Percentiles rank a stretch among this genome's conserved stretches.
Conservation (phyloP, 2,329 filamentous ascomycete genomes). For the Macrophomina tecta region DNA sequence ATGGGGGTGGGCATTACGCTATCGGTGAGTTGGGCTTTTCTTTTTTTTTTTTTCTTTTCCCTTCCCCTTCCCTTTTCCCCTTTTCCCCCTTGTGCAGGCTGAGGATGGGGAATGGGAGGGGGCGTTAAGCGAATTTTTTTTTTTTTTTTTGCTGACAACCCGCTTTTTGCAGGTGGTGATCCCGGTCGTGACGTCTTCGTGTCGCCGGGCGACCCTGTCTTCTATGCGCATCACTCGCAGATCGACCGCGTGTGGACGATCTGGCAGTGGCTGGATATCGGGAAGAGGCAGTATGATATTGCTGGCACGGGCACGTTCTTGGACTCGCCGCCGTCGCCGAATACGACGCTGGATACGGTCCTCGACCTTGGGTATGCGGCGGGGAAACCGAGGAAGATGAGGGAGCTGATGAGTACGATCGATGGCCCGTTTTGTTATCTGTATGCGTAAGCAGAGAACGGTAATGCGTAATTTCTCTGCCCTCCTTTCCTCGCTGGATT, state of each 20-base stretch:
- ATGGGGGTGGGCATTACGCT: constrained; percentile 55
- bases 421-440: constrained; percentile 55
- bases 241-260: constrained; percentile 58
- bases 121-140: too few relatives aligned
- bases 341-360: constrained; percentile 52
- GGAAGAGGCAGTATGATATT: constrained; percentile 46
- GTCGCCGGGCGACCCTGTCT: constrained; percentile 52
- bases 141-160: neutral
- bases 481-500: neutral
- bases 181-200: constrained; percentile 53
- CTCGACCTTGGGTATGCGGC: constrained; percentile 48
- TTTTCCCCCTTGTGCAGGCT: neutral
- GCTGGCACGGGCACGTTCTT: constrained; percentile 49
- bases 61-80: neutral
- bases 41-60: neutral
- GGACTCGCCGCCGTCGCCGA: constrained; percentile 51
- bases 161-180: constrained; percentile 42
- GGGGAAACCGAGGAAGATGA: constrained; percentile 35
- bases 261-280: constrained; percentile 55
- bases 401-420: constrained; percentile 49
- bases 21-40: constrained; percentile 35
- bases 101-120: neutral
- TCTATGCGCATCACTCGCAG: constrained; percentile 52
- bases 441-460: constrained; percentile 36
- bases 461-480: neutral